Evolutionary conservation across 495 filamentous ascomycete species (phyloP).

Genomic region (Annulohypoxylon bovei): DNA sequence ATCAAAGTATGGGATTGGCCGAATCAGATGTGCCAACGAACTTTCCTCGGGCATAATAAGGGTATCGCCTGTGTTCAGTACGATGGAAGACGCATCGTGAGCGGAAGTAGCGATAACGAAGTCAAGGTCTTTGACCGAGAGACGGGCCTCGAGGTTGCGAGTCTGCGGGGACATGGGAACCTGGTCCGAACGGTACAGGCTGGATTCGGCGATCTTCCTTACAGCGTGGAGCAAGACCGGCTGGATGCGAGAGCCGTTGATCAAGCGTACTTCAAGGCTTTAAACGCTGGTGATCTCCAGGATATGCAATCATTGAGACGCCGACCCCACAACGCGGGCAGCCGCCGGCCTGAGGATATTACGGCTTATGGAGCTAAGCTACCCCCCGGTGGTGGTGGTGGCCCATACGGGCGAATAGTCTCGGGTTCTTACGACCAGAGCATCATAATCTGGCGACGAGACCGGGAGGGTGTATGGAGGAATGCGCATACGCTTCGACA

Average conservation of each 20-base stretch:
- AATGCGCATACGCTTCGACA: constrained; percentile 77
- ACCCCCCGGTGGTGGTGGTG: constrained; percentile 88
- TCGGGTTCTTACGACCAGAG: constrained; percentile 96
- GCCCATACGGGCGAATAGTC: constrained; percentile 86
- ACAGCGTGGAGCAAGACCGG: constrained; percentile 74
- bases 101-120: constrained; percentile 92
- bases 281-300: constrained; percentile 66
- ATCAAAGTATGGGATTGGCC: constrained; percentile 95
- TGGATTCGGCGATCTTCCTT: constrained; percentile 88
- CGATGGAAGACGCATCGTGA: constrained; percentile 95
- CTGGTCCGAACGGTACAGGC: constrained; percentile 95
- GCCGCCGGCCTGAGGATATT: constrained; percentile 77
- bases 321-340: constrained; percentile 76
- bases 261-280: constrained; percentile 73
- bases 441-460: constrained; percentile 92
- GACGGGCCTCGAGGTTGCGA: constrained; percentile 87
- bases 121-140: constrained; percentile 92
- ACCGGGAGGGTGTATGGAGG: constrained; percentile 82
- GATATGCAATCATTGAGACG: constrained; percentile 54
- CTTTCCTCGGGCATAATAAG: constrained; percentile 86
- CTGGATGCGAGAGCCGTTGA: constrained; percentile 79
- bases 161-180: constrained; percentile 78
- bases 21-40: constrained; percentile 76
- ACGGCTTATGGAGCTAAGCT: constrained; percentile 81
- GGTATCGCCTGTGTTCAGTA: constrained; percentile 98